Evolutionary conservation across 2,329 filamentous ascomycete genomes (phyloP).

Genomic region (Pyrenophora tritici-repentis): DNA sequence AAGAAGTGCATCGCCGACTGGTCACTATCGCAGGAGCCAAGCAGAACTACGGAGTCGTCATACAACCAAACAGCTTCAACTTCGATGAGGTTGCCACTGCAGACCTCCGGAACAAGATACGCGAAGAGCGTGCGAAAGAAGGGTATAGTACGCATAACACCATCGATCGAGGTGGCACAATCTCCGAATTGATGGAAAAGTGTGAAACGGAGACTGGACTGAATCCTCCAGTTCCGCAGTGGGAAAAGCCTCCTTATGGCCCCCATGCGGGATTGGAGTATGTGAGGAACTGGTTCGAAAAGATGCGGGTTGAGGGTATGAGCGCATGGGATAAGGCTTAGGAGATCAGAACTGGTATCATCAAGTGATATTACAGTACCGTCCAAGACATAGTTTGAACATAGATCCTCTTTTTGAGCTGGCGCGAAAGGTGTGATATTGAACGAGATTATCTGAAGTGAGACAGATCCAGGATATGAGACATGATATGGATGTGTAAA

Average conservation of each 20-base stretch:
- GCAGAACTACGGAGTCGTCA: conserved; percentile 54
- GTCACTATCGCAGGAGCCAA: conserved; percentile 52
- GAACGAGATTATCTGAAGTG: too few relatives aligned
- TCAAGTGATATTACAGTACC: too few relatives aligned
- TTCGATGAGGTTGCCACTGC: conserved; percentile 48
- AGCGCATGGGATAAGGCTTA: conserved; percentile 28
- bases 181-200: conserved; percentile 46
- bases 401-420: too few relatives aligned
- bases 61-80: conserved; percentile 43
- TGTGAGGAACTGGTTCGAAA: conserved; percentile 52
- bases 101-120: conserved; percentile 43
- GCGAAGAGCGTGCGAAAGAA: conserved; percentile 22
- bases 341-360: too few relatives aligned
- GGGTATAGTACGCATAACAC: conserved; percentile 27
- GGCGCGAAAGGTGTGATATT: too few relatives aligned
- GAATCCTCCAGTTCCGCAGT: conserved; percentile 50
- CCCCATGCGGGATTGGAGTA: conserved; percentile 53
- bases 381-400: too few relatives aligned
- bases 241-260: conserved; percentile 53
- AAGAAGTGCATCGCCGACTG: conserved; percentile 53
- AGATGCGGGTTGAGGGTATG: conserved; percentile 38
- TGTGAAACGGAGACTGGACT: conserved; percentile 53
- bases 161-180: conserved; percentile 53
- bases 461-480: too few relatives aligned
- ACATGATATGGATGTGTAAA: too few relatives aligned